Evolutionary conservation across 352 stramenopile species (phyloP), one percentile per base, ranked within the genome.

Genomic region (Phytophthora boehmeriae): DNA sequence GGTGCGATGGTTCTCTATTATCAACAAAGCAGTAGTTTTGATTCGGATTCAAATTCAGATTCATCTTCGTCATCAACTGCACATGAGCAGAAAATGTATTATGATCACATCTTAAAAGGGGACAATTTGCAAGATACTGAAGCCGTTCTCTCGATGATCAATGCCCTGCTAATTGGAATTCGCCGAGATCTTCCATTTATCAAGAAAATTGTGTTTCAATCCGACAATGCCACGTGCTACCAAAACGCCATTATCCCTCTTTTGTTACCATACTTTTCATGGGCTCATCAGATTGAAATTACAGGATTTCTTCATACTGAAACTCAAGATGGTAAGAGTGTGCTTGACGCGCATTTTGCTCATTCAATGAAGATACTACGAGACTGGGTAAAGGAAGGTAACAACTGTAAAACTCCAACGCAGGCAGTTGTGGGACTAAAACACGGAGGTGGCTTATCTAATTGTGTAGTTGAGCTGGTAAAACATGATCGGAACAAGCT

Each of bases 191-290:
- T 75, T 1, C 66, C 66, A 0, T 17, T 52, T 8, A 39, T 76
- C 13, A 66, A 47, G 34, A 9, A 13, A 4, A 59, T 75, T 20
- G 44, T 59, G 0, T 10, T 79, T 5, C 69, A 67, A 20, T 66
- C 57, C 19, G 59, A 77, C 52, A 79, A 77, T 48, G 73, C 73
- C 2, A 38, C 51, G 1, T 60, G 39, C 20, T 79, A 82, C 41
- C 69, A 71, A 42, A 76, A 71, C 22, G 30, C 34, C 44, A 35
- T 66, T 11, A 3, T 75, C 0, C 19, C 54, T 19, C 2, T 76
- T 1, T 14, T 68, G 4, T 6, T 77, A 3, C 62, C 66, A 1
- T 62, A 61, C 25, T 14, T 44, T 5, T 38, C 42, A 2, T n/a
- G 6, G 14, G 25, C 30, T 2, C 52, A 72, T 43, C 47, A 27